Conservation (phyloP, 352 stramenopile species). For the Phytopythium cucurbitacearum region DNA sequence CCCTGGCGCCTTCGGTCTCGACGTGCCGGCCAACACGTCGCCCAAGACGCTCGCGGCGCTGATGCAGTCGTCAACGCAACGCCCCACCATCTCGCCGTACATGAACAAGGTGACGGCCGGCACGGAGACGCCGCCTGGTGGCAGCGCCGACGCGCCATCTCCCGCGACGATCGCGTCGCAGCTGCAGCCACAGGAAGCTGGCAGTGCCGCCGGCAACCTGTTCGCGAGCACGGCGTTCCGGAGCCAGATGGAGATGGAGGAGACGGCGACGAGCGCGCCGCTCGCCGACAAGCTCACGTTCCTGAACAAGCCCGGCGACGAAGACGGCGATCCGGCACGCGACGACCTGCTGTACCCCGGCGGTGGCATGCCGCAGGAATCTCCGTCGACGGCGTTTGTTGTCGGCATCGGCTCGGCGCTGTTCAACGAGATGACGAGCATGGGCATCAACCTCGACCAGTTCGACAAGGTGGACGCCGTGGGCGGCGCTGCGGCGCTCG, state of each 20-base stretch:
- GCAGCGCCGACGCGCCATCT: not conserved
- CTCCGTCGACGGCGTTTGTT: conserved; percentile 10
- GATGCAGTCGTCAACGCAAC: conserved; percentile 27
- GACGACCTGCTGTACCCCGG: conserved; percentile 8
- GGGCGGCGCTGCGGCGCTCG: conserved; percentile 18
- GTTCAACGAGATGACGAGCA: conserved; percentile 76
- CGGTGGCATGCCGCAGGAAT: conserved; percentile 6
- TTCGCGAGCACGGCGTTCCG: conserved; percentile 74
- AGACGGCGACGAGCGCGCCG: conserved; percentile 3
- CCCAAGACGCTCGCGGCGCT: conserved; percentile 33
- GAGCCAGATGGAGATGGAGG: conserved; percentile 59
- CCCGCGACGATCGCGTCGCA: conserved; percentile 7
- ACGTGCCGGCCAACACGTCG: conserved; percentile 22
- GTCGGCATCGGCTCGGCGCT: conserved; percentile 43
- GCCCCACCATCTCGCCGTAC: conserved; percentile 62
- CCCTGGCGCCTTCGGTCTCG: conserved; percentile 2
- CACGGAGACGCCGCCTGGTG: conserved; percentile 14
- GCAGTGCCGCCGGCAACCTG: conserved; percentile 35
- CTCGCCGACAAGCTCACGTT: conserved; percentile 27
- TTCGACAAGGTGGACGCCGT: conserved; percentile 39
- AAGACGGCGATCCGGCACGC: conserved; percentile 28
- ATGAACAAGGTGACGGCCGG: conserved; percentile 63
- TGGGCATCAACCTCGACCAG: conserved; percentile 64
- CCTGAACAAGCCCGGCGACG: conserved; percentile 23
- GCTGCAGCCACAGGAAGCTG: conserved; percentile 18